Percentiles rank a stretch among this genome's conserved stretches.
Evolutionary conservation across 208 protist species (phyloP).

Genomic region (Phytomonas francai): DNA sequence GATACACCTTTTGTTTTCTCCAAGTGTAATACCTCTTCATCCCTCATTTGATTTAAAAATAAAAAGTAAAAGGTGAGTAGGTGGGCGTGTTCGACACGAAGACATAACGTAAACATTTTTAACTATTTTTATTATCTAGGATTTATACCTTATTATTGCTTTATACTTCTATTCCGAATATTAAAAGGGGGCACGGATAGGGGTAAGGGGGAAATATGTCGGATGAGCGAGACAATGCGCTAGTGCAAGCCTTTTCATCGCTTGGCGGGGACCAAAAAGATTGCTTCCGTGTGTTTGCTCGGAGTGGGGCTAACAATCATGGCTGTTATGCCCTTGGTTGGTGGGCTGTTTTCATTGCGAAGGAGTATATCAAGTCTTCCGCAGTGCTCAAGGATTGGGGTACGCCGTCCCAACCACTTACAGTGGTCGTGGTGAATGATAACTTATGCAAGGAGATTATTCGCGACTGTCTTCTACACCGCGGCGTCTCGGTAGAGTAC

Average conservation of each 20-base stretch:
- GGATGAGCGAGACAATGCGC: slow-evolving; percentile 60
- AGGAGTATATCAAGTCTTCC: slow-evolving; percentile 83
- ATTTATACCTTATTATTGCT: no score
- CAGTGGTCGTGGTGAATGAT: slow-evolving; percentile 78
- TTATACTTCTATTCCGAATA: no score
- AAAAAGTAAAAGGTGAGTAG: no score
- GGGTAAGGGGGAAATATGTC: background rate
- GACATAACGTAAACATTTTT: no score
- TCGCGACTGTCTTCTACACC: slow-evolving; percentile 75
- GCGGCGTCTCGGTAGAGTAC: slow-evolving; percentile 66
- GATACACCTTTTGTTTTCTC: no score
- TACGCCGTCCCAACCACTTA: background rate
- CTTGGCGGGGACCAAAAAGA: slow-evolving; percentile 54
- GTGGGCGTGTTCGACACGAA: no score
- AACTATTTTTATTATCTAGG: no score
- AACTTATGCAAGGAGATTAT: slow-evolving; percentile 77
- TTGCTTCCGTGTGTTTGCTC: slow-evolving; percentile 72
- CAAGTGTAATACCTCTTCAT: no score
- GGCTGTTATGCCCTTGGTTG: slow-evolving; percentile 74
- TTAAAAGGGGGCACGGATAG: no score
- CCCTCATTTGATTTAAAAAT: no score
- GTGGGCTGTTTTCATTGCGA: slow-evolving; percentile 67
- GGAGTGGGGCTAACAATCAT: slow-evolving; percentile 25
- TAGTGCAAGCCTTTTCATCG: slow-evolving; percentile 54
- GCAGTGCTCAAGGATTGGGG: slow-evolving; percentile 74